Evolutionary conservation across 1,284 basidiomycete genomes (phyloP), one percentile per base, ranked within the genome.

Genomic region (Leccinum insigne): DNA sequence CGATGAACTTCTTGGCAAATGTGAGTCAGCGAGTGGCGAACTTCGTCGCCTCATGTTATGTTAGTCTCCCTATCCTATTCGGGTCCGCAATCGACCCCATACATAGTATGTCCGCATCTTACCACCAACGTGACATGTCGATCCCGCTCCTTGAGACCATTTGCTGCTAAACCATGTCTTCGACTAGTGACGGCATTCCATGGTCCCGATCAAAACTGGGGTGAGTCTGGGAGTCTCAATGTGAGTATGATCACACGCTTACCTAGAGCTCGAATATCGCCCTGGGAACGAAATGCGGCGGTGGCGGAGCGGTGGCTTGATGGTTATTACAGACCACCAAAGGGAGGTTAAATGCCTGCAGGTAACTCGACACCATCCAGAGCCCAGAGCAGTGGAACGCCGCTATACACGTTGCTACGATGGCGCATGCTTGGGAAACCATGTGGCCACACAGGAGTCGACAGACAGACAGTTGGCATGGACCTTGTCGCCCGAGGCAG

Each of bases 231-330:
- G 21, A 40, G 16, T 49, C 18, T 35, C 49, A 3, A 52, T 61
- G 29, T 49, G n/a, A 60, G 29, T 52, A 52, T 5, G 14, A 61
- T 72, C 61, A 69, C 64, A 58, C 68, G 68, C 62, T 14, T 29
- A 13, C 40, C 61, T 14, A 35, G 40, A 18, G 11, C 42, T 52
- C n/a, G 16, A 44, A 40, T 38, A 57, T 29, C 61, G 16, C 35
- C 44, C 54, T 32, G 32, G 29, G 56, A 66, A 69, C 23, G 62
- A 64, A 54, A 26, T 56, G 29, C 9, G 23, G 42, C 59, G 9
- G 71, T 70, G 70, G 69, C 69, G 44, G 29, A 35, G 59, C 47
- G 40, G 73, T 72, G 71, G 66, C 72, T 75, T 75, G 73, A 74
- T 71, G 57, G 38, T 49, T 10, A 59, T 70, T 26, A 61, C 67